Conservation (phyloP, 441 rosid genomes). For the Pelargonium cotyledonis region DNA sequence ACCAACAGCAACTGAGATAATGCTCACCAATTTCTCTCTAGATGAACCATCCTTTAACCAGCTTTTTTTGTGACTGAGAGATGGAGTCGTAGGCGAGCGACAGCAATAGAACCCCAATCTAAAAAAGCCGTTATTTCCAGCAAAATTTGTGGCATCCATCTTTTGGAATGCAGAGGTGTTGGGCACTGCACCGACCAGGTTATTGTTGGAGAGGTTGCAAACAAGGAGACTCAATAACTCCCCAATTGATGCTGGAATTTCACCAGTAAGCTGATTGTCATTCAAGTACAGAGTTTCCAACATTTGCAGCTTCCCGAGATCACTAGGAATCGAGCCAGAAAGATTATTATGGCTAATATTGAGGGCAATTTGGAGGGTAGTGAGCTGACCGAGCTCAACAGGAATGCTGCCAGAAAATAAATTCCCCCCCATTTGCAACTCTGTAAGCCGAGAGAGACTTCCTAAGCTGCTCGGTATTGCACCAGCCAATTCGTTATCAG, state of each 20-base stretch:
- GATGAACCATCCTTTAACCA: slow-evolving; percentile 21
- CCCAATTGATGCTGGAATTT: slow-evolving; percentile 63
- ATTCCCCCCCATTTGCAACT: slow-evolving; percentile 95
- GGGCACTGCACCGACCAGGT: slow-evolving; percentile 72
- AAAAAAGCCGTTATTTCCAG: slow-evolving; percentile 74
- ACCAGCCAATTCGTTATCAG: slow-evolving; percentile 72
- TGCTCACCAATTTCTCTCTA: slow-evolving; percentile 48
- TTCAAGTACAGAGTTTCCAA: slow-evolving; percentile 65
- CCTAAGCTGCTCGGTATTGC: slow-evolving; percentile 68
- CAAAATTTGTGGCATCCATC: slow-evolving; percentile 62
- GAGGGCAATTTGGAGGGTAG: slow-evolving; percentile 89
- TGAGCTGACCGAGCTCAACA: slow-evolving; percentile 60
- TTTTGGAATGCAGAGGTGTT: slow-evolving; percentile 46
- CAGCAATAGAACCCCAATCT: slow-evolving; percentile 61
- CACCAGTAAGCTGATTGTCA: slow-evolving; percentile 71
- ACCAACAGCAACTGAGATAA: slow-evolving; percentile 53
- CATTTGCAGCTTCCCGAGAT: slow-evolving; percentile 67
- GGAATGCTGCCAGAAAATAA: slow-evolving; percentile 73
- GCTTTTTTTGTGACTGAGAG: slow-evolving; percentile 28
- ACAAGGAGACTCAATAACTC: slow-evolving; percentile 68
- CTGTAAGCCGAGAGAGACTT: slow-evolving; percentile 76
- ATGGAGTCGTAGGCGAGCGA: slow-evolving; percentile 29
- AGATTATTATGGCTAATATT: slow-evolving; percentile 75
- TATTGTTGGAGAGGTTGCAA: slow-evolving; percentile 89
- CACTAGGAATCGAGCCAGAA: slow-evolving; percentile 58